A percentile compares a stretch with the other conserved stretches of the same genome.
Evolutionary conservation across 208 protist genomes (phyloP).

Genomic region (Leishmania tropica): DNA sequence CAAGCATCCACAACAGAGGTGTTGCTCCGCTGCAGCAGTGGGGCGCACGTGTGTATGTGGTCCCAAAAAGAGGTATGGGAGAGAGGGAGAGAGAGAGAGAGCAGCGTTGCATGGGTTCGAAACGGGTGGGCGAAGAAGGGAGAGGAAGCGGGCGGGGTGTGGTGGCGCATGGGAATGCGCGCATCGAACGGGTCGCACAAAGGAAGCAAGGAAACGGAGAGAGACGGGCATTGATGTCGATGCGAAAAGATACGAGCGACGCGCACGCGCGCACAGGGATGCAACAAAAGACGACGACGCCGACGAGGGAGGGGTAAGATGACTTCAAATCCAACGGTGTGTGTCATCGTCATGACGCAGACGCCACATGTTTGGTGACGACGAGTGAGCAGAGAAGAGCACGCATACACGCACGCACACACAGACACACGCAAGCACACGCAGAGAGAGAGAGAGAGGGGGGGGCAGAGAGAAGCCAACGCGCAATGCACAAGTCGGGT

Average conservation of each 20-base stretch:
- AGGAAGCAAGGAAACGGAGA: neutral
- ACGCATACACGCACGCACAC: neutral
- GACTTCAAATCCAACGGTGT: neutral
- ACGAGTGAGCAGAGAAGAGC: too few relatives aligned
- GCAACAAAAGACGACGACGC: neutral
- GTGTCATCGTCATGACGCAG: neutral
- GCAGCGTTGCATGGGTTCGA: neutral
- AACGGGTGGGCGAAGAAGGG: neutral
- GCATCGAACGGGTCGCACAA: neutral
- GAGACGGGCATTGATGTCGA: neutral
- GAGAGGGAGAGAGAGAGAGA: neutral
- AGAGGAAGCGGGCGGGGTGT: neutral
- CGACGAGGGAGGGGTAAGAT: neutral
- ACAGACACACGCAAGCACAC: too few relatives aligned
- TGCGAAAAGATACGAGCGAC: neutral
- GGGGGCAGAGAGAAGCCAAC: too few relatives aligned
- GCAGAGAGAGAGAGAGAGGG: too few relatives aligned
- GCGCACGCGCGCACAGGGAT: too few relatives aligned
- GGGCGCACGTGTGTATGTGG: neutral
- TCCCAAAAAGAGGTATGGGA: neutral
- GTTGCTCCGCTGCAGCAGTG: neutral
- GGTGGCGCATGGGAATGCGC: neutral
- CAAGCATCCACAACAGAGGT: too few relatives aligned
- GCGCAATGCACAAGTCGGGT: too few relatives aligned
- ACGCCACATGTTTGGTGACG: too few relatives aligned